A percentile compares a stretch with the other conserved stretches of the same genome.
phyloP scores from a whole-genome alignment of 352 stramenopile genomes.

The Phytophthora quininea region DNA sequence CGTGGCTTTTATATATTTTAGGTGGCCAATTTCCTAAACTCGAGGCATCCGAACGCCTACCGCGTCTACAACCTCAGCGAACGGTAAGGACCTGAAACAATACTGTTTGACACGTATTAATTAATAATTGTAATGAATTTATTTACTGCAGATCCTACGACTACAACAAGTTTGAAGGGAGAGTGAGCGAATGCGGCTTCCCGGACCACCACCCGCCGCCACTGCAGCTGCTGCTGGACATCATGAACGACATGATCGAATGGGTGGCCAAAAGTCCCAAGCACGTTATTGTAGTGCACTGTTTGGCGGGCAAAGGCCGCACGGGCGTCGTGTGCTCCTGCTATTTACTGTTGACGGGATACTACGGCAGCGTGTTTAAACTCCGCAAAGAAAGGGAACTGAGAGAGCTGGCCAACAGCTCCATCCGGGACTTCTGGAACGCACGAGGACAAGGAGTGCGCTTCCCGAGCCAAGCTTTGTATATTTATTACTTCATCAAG shows the following conservation, averaged over 20 bases:
- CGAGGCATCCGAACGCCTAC: constrained; percentile 66
- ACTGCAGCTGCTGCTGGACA: constrained; percentile 78
- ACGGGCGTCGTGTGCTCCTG: constrained; percentile 86
- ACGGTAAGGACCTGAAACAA: constrained; percentile 30
- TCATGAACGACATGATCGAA: constrained; percentile 86
- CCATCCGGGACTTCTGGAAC: constrained; percentile 82
- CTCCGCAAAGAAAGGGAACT: constrained; percentile 69
- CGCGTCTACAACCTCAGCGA: constrained; percentile 88
- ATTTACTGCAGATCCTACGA: constrained; percentile 54
- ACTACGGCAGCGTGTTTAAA: constrained; percentile 76
- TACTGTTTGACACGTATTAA: no score
- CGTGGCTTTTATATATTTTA: constrained; percentile 2
- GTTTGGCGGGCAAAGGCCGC: constrained; percentile 78
- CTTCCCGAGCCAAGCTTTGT: constrained; percentile 83
- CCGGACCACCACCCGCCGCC: constrained; percentile 83
- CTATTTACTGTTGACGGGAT: constrained; percentile 76
- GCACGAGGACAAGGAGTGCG: constrained; percentile 79
- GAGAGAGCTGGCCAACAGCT: constrained; percentile 62
- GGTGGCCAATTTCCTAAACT: constrained; percentile 73
- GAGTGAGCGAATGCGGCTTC: constrained; percentile 80
- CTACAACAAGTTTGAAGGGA: constrained; percentile 72
- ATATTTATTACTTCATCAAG: constrained; percentile 91
- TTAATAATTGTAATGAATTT: neutral
- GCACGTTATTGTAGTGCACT: constrained; percentile 85
- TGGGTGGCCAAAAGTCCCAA: constrained; percentile 68